Evolutionary conservation across 345 rosid species (phyloP).

Genomic region (Pistacia integerrima): DNA sequence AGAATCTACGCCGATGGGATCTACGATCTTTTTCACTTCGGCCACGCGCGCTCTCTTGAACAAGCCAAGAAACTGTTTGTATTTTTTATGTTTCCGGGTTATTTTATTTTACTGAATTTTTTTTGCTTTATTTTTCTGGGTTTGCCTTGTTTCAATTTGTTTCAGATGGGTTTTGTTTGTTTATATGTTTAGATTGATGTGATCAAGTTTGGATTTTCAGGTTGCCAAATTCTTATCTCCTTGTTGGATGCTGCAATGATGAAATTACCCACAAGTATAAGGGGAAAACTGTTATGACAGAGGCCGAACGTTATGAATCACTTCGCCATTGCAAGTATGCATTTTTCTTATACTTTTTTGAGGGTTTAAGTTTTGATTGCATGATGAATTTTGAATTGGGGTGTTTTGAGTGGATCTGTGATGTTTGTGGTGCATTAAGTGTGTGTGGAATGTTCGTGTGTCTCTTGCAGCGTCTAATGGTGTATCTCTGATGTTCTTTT

Average conservation of each 20-base stretch:
- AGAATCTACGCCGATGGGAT: constrained; percentile 98
- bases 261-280: constrained; percentile 79
- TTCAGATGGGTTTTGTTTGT: neutral
- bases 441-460: neutral
- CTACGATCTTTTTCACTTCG: constrained; percentile 98
- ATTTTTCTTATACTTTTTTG: neutral
- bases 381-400: neutral
- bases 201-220: constrained; percentile 30
- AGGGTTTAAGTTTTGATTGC: neutral
- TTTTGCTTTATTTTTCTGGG: constrained; percentile 15
- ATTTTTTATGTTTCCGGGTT: constrained; percentile 13
- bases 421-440: neutral
- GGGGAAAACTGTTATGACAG: constrained; percentile 93
- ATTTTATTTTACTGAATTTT: neutral
- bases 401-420: neutral
- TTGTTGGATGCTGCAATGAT: constrained; percentile 93
- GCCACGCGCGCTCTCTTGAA: constrained; percentile 95
- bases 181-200: neutral
- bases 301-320: constrained; percentile 81
- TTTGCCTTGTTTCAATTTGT: neutral
- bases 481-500: neutral
- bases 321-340: constrained; percentile 96
- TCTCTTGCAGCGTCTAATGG: neutral
- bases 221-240: constrained; percentile 76
- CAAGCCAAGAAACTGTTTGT: constrained; percentile 88